Evolutionary conservation across 2,329 filamentous ascomycete species (phyloP).

Genomic region (Aspergillus sp.): DNA sequence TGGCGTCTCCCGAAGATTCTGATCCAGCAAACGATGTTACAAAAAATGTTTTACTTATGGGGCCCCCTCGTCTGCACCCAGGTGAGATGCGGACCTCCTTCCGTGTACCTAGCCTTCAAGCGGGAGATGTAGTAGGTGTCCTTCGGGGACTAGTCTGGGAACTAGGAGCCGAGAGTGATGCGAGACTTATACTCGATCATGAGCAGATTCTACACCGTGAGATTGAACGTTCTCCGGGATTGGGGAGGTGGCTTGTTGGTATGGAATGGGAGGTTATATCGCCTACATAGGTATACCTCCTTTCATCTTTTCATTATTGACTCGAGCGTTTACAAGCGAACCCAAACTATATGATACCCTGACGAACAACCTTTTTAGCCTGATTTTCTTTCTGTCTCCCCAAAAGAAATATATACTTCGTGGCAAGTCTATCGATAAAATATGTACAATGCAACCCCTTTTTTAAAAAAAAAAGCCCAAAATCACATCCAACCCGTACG

Average conservation of each 20-base stretch:
- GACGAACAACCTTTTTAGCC: neutral
- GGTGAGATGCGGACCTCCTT: neutral
- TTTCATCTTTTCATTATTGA: neutral
- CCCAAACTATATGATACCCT: neutral
- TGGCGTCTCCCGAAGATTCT: neutral
- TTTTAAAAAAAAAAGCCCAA: neutral
- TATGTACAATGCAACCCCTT: neutral
- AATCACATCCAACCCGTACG: neutral
- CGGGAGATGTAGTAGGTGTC: slow-evolving; percentile 30
- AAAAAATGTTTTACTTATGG: slow-evolving; percentile 30
- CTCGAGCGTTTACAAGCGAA: neutral
- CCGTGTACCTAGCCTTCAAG: slow-evolving; percentile 10
- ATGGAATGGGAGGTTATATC: slow-evolving; percentile 42
- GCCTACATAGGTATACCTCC: neutral
- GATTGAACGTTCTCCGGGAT: neutral
- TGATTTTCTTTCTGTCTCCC: neutral
- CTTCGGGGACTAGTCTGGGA: slow-evolving; percentile 37
- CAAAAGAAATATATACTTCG: neutral
- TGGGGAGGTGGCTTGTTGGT: slow-evolving; percentile 35
- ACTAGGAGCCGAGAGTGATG: slow-evolving; percentile 23
- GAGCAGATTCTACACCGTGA: neutral
- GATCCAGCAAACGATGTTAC: neutral
- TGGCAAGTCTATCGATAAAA: neutral
- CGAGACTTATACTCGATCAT: neutral
- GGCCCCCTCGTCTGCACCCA: slow-evolving; percentile 21